Evolutionary conservation across 441 rosid genomes (phyloP), one percentile per base, ranked within the genome.

Genomic region (Viola pubescens): DNA sequence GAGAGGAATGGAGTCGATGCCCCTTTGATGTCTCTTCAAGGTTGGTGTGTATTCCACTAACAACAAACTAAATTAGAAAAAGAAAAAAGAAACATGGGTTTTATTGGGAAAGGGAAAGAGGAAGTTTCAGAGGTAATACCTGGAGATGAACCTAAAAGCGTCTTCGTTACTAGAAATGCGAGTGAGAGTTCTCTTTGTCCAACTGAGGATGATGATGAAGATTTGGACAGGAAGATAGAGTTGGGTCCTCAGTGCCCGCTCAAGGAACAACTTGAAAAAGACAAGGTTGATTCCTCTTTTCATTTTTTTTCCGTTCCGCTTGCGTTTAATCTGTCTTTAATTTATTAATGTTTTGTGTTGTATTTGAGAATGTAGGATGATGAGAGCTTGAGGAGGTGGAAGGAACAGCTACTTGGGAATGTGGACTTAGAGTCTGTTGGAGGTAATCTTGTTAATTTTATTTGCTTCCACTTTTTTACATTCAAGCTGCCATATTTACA

Each of bases 331-430:
- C 6, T n/a, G 14, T 26, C 0, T 10, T 54, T 11, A 3, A 46
- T 1, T 19, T 13, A 48, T 61, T 57, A 38, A 5, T 59, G 8
- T 52, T 37, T 37, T 48, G n/a, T 16, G 7, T 16, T 40, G 54
- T 12, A 7, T 70, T 37, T 69, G 64, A 51, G 49, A 34, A 44
- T 54, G 51, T 48, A 84, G 95, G 88, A 88, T 61, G 95, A 88
- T 61, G 95, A 85, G 73, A 85, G 92, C 77, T 65, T 88, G 65
- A 79, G 92, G 79, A 88, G 82, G 59, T 88, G 95, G 95, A 88
- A 88, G 75, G 87, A 85, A 71, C 86, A 85, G 78, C 95, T 88
- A 11, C 85, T 88, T 34, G 95, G 95, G 42, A 74, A 80, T 74
- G 88, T 88, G 59, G 92, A 88, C 70, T 71, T 88, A 9, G 79